A percentile compares a stretch with the other conserved stretches of the same genome.
These are phyloP conservation scores for Athelia sp. DNA, from an alignment of 1,284 basidiomycete species.

Conservation along the genomic window DNA sequence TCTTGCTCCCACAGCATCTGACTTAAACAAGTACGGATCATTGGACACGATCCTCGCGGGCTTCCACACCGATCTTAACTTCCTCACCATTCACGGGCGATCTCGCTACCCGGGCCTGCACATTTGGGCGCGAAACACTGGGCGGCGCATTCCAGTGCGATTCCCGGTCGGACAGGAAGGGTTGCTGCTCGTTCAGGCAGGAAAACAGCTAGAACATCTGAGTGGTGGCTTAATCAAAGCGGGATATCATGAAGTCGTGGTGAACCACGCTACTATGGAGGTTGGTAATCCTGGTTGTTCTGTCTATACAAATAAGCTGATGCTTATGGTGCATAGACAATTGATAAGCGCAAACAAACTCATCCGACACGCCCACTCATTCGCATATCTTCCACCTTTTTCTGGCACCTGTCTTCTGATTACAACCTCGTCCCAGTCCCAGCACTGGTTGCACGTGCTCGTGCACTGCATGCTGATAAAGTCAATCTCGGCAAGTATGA, in stretches of 20 bases:
- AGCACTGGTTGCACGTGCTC: slow-evolving; percentile 42
- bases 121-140: slow-evolving; percentile 90
- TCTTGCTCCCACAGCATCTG: slow-evolving; percentile 87
- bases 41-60: slow-evolving; percentile 84
- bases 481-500: slow-evolving; percentile 24
- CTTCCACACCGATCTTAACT: slow-evolving; percentile 85
- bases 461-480: slow-evolving; percentile 31
- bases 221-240: slow-evolving; percentile 85
- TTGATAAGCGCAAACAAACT: slow-evolving; percentile 53
- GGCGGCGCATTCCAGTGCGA: slow-evolving; percentile 79
- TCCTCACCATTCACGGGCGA: slow-evolving; percentile 85
- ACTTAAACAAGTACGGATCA: slow-evolving; percentile 73
- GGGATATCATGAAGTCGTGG: slow-evolving; percentile 90
- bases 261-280: slow-evolving; percentile 72
- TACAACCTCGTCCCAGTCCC: slow-evolving; percentile 66
- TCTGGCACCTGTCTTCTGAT: slow-evolving; percentile 90
- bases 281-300: slow-evolving; percentile 31
- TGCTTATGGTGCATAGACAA: slow-evolving; percentile 40
- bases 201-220: slow-evolving; percentile 88
- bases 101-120: slow-evolving; percentile 82
- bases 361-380: slow-evolving; percentile 77
- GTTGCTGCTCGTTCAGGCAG: slow-evolving; percentile 75
- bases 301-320: neutral
- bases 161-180: slow-evolving; percentile 72
- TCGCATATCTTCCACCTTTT: slow-evolving; percentile 91